These are phyloP conservation scores for Flaveria floridana DNA, from an alignment of 140 eudicot species.

Conservation along the genomic window DNA sequence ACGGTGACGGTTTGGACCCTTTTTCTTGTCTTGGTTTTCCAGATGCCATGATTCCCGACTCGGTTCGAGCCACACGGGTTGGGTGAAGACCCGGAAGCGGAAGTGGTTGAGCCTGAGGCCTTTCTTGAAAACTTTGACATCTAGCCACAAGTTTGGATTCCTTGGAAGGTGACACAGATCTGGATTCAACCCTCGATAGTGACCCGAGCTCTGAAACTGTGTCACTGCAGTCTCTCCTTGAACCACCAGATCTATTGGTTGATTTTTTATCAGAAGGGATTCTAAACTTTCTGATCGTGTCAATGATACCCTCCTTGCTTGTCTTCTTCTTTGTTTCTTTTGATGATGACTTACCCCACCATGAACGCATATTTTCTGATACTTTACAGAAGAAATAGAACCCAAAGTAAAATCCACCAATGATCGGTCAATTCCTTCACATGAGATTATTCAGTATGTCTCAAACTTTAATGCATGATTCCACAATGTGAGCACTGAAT, in stretches of 20 bases:
- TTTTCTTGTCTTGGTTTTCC: conserved; percentile 47
- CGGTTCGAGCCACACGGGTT: conserved; percentile 52
- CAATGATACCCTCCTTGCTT: conserved; percentile 62
- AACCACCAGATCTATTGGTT: conserved; percentile 46
- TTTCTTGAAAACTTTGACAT: conserved; percentile 83
- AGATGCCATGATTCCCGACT: conserved; percentile 53
- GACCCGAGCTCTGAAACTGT: conserved; percentile 62
- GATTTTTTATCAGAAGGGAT: conserved; percentile 59
- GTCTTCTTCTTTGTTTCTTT: conserved; percentile 77
- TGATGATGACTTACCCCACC: conserved; percentile 88
- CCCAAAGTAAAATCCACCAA: conserved; percentile 14
- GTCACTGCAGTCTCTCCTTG: conserved; percentile 50
- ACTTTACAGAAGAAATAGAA: conserved; percentile 18
- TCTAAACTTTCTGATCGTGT: conserved; percentile 62
- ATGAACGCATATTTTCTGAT: conserved; percentile 66
- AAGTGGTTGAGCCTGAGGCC: conserved; percentile 85
- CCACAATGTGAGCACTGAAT: conserved; percentile 22
- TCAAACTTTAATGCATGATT: conserved; percentile 19
- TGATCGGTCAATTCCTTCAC: conserved; percentile 27
- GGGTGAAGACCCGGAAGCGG: conserved; percentile 66
- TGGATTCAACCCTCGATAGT: conserved; percentile 60
- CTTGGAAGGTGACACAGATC: conserved; percentile 71
- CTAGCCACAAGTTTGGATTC: conserved; percentile 61
- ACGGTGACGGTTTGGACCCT: conserved; percentile 49
- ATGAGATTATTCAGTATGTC: conserved; percentile 36